These are phyloP conservation scores for Tolypocladium cylindrosporum DNA, from an alignment of 2,329 filamentous ascomycete genomes.

Conservation along the genomic window DNA sequence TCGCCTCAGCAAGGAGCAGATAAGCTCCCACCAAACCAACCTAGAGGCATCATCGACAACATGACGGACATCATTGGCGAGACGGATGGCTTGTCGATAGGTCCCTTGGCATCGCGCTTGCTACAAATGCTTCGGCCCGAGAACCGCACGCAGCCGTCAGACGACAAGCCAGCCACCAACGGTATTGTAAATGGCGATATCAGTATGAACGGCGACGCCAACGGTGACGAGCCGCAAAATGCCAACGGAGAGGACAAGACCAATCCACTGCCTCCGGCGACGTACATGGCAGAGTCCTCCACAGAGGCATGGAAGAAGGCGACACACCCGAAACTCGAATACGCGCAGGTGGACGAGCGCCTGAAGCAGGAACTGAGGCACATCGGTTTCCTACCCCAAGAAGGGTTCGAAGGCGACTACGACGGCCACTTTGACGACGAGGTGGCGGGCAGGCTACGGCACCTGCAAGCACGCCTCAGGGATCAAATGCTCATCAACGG, in stretches of 20 bases:
- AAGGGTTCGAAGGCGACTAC: slow-evolving; percentile 61
- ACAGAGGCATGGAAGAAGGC: slow-evolving; percentile 72
- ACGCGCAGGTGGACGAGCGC: slow-evolving; percentile 78
- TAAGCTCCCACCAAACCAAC: slow-evolving; percentile 66
- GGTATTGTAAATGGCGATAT: slow-evolving; percentile 44
- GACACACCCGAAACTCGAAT: slow-evolving; percentile 67
- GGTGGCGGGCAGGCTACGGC: slow-evolving; percentile 78
- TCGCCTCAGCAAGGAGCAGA: slow-evolving; percentile 50
- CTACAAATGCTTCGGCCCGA: slow-evolving; percentile 76
- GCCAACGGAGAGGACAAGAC: slow-evolving; percentile 27
- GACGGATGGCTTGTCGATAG: slow-evolving; percentile 80
- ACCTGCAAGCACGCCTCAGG: slow-evolving; percentile 72
- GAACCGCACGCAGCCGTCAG: slow-evolving; percentile 41
- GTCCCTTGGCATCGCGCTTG: slow-evolving; percentile 74
- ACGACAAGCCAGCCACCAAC: slow-evolving; percentile 47
- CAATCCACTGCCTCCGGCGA: slow-evolving; percentile 51
- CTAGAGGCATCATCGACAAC: slow-evolving; percentile 76
- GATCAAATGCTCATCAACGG: slow-evolving; percentile 82
- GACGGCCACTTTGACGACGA: slow-evolving; percentile 90
- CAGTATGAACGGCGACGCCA: slow-evolving; percentile 40
- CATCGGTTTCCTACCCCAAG: slow-evolving; percentile 72
- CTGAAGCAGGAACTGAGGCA: slow-evolving; percentile 84
- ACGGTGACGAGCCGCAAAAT: slow-evolving; percentile 21
- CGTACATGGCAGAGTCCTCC: slow-evolving; percentile 68
- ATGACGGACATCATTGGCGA: slow-evolving; percentile 81